phyloP scores from a whole-genome alignment of 2,329 filamentous ascomycete genomes.

The Knufia petricola region DNA sequence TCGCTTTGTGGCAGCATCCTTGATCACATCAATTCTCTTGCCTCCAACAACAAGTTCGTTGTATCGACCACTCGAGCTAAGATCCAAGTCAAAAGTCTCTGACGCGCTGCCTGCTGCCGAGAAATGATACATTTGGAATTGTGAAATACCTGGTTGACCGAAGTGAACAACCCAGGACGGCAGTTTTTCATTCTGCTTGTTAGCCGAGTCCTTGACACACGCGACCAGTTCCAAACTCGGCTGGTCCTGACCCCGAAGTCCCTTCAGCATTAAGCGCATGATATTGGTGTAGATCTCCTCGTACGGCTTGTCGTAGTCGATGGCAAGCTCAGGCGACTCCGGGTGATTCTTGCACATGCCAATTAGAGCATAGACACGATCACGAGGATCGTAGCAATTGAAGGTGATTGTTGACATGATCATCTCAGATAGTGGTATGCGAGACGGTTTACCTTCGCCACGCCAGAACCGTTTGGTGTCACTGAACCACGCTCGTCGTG shows the following conservation, averaged over 20 bases:
- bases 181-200: conserved; percentile 9
- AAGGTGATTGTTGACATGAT: conserved; percentile 14
- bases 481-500: not conserved
- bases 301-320: conserved; percentile 12
- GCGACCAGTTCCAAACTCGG: conserved; percentile 9
- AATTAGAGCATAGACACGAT: conserved; percentile 14
- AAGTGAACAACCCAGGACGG: conserved; percentile 15
- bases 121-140: conserved; percentile 10
- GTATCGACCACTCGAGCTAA: not conserved
- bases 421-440: conserved; percentile 9
- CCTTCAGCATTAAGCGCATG: conserved; percentile 11
- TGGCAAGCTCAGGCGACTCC: conserved; percentile 8
- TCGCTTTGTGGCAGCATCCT: conserved; percentile 9
- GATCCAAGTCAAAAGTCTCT: conserved; percentile 8
- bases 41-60: conserved; percentile 8
- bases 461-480: conserved; percentile 1
- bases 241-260: conserved; percentile 2
- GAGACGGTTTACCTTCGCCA: not conserved
- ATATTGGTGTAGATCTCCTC: conserved; percentile 13
- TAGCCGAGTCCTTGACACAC: conserved; percentile 9
- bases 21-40: conserved; percentile 12
- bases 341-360: conserved; percentile 10
- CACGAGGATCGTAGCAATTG: conserved; percentile 12
- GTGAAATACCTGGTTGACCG: conserved; percentile 8
- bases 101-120: conserved; percentile 6